These are phyloP conservation scores for Pleurotus citrinopileatus DNA, from an alignment of 768 basidiomycete species.

Conservation along the genomic window DNA sequence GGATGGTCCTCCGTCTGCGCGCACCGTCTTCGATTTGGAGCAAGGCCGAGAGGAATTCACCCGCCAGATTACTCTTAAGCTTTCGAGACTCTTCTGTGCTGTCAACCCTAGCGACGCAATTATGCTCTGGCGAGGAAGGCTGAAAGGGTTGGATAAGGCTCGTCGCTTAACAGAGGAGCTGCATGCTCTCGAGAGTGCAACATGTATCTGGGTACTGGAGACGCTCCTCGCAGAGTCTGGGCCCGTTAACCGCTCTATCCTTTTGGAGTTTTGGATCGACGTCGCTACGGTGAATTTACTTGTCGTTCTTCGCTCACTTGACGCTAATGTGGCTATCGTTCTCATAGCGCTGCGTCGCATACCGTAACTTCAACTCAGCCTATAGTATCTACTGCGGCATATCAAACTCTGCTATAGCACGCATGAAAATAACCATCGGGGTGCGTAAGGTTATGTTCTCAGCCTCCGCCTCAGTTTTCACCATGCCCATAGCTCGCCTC, in stretches of 20 bases:
- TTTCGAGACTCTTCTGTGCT: constrained; percentile 33
- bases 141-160: constrained; percentile 24
- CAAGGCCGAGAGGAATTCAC: constrained; percentile 41
- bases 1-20: constrained; percentile 21
- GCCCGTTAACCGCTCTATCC: constrained; percentile 19
- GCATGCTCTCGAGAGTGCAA: constrained; percentile 30
- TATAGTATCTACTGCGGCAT: constrained; percentile 40
- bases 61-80: constrained; percentile 38
- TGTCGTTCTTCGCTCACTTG: not conserved
- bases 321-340: constrained; percentile 6
- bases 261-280: constrained; percentile 43
- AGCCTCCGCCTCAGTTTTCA: not conserved
- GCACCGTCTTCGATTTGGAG: constrained; percentile 31
- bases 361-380: constrained; percentile 45
- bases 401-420: constrained; percentile 33
- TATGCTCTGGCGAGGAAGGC: constrained; percentile 33
- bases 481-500: constrained; percentile 19
- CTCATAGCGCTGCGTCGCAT: constrained; percentile 41
- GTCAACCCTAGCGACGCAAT: constrained; percentile 44
- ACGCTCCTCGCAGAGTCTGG: constrained; percentile 23
- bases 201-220: constrained; percentile 40
- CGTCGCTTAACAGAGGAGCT: constrained; percentile 25
- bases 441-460: too few species aligned
- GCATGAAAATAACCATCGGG: constrained; percentile 32
- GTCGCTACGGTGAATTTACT: constrained; percentile 35